These are phyloP conservation scores for Neurospora cerealis DNA, from an alignment of 495 filamentous ascomycete genomes.

Conservation along the genomic window DNA sequence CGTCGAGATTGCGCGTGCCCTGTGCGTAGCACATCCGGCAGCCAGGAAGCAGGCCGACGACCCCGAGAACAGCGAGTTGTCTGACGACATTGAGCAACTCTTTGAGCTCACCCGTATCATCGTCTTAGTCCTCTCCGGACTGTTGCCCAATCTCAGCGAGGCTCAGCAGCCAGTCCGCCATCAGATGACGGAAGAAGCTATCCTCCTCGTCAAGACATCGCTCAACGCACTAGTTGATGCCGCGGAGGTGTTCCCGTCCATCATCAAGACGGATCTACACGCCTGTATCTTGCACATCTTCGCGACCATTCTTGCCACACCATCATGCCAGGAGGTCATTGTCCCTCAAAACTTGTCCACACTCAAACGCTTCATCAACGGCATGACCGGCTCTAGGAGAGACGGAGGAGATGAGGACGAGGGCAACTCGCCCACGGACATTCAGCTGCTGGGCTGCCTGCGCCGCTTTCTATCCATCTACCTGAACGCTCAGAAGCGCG, in stretches of 20 bases:
- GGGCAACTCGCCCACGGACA: constrained; percentile 29
- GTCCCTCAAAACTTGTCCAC: constrained; percentile 87
- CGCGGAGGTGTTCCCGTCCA: constrained; percentile 85
- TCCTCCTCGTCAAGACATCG: constrained; percentile 66
- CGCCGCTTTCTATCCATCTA: constrained; percentile 72
- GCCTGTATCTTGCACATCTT: constrained; percentile 97
- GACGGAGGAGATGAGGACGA: constrained; percentile 9
- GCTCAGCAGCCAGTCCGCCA: constrained; percentile 59
- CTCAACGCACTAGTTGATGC: constrained; percentile 86
- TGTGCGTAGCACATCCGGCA: constrained; percentile 84
- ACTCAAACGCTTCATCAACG: constrained; percentile 79
- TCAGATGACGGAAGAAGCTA: constrained; percentile 70
- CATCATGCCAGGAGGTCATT: constrained; percentile 74
- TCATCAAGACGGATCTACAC: constrained; percentile 94
- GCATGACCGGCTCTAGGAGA: constrained; percentile 45
- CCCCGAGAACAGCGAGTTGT: constrained; percentile 61
- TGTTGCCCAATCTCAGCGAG: constrained; percentile 80
- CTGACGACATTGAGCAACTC: constrained; percentile 94
- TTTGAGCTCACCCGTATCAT: constrained; percentile 95
- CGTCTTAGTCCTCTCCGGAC: constrained; percentile 76
- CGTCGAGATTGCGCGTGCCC: constrained; percentile 80
- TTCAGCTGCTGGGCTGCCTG: constrained; percentile 59
- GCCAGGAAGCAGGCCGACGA: constrained; percentile 56
- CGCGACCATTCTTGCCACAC: constrained; percentile 79
- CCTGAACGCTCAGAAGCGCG: constrained; percentile 71